Evolutionary conservation across 1,139 yeast species (phyloP), one percentile per base, ranked within the genome.

Genomic region (Geotrichum klebahnii): DNA sequence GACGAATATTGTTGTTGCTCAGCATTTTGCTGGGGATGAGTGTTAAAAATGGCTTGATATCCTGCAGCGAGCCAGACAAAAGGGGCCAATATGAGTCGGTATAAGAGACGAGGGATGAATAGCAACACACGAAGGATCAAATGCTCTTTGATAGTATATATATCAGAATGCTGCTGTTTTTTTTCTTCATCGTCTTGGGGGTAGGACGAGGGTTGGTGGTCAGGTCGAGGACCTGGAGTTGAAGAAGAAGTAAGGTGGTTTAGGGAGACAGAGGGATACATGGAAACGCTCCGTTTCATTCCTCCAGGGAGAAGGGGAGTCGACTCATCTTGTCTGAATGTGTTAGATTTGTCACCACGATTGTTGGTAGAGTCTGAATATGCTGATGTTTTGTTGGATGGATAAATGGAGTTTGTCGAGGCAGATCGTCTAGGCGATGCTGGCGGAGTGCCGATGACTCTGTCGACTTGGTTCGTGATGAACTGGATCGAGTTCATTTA

Each of bases 401-500:
- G 34, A 17, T 37, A 31, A 10, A 36, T 34, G 22, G 51, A 41
- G n/a, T 46, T 32, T 5, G 48, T 24, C 3, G 54, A 48, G 20
- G 38, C 36, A 5, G 51, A 44, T 10, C 50, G 37, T 17, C 37
- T 46, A 31, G 53, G 53, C n/a, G 53, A 43, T 20, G 44, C 40
- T 3, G 55, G 53, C 9, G 56, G 55, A 32, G 55, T 59, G 43
- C 65, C 63, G 38, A 64, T 61, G 37, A 63, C 64, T 46, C 57
- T 50, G 53, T 64, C 67, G 49, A 64, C 67, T 50, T 61, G 65
- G 31, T 59, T 58, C 41, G 67, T 61, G 44, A 64, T 55, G 57
- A 57, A 64, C 53, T 64, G 65, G 14, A 64, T 61, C 41, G 67
- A 64, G 61, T 64, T 64, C 67, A 64, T 63, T 9, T 33, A 33